Evolutionary conservation across 148 eudicot genomes (phyloP), one percentile per base, ranked within the genome.

Genomic region (Nepenthes gracilis): DNA sequence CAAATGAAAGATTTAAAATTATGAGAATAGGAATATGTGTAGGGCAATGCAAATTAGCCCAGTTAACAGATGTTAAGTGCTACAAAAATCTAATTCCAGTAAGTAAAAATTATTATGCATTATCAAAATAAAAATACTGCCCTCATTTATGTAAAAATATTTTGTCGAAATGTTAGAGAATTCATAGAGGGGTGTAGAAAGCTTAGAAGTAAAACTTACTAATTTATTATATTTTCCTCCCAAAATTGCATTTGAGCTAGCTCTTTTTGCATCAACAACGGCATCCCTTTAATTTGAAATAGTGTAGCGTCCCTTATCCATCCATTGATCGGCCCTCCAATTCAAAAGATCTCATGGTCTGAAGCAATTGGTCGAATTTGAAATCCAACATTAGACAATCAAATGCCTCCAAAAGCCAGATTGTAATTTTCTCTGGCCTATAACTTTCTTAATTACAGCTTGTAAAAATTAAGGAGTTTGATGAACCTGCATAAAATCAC

Each of bases 401-500:
- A 72, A 93, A 68, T 57, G 70, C 75, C 67, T 76, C 72, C 77
- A 77, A 64, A 15, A 75, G 72, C 64, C 70, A 69, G 73, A 96
- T 78, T 93, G 98, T 54, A 96, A 93, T 53, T 96, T 82, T 67
- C 86, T 96, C 70, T 80, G 72, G 58, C 98, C 96, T 54, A 86
- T 23, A 0, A 23, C 23, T 23, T 23, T 23, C 23, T 23, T 93
- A 63, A 93, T 86, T 49, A 96, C 98, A 68, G 98, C 67, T 86
- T 93, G 98, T 43, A 93, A 85, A 73, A 93, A 76, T 86, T 93
- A 96, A 33, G 98, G 88, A 63, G 96, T 95, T 66, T 93, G 98
- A 75, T 92, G 96, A 70, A 86, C 95, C 98, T 93, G 70, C 32
- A 62, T 53, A 70, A 50, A 37, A 50, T 12, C 12, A 1, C 1